Conservation (phyloP, 805 yeast species). For the Saccharomycodes ludwigii region DNA sequence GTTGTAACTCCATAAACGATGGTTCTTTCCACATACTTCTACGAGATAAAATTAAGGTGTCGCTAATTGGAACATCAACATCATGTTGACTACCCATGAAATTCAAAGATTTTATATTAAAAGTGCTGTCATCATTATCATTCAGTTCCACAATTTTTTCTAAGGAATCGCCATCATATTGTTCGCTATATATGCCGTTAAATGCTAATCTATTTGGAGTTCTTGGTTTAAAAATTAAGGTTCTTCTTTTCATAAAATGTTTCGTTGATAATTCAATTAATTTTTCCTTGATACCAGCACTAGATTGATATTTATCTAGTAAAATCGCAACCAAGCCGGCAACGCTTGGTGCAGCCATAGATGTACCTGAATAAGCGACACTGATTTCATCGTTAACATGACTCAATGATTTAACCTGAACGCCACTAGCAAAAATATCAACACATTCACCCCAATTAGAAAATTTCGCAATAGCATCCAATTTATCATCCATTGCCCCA, state of each 20-base stretch:
- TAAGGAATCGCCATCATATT: not conserved
- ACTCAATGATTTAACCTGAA: slow-evolving; percentile 46
- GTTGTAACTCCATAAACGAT: slow-evolving; percentile 2
- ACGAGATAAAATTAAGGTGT: not conserved
- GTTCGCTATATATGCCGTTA: slow-evolving; percentile 20
- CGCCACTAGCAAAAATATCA: slow-evolving; percentile 77
- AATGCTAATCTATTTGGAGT: slow-evolving; percentile 50
- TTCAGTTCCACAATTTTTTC: slow-evolving; percentile 2
- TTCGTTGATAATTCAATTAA: slow-evolving; percentile 35
- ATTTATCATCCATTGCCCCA: slow-evolving; percentile 75
- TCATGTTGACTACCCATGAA: too few species aligned
- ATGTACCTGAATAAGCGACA: slow-evolving; percentile 51
- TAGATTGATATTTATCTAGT: slow-evolving; percentile 37
- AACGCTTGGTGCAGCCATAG: slow-evolving; percentile 73
- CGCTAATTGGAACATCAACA: slow-evolving; percentile 3
- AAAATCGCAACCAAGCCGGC: slow-evolving; percentile 51
- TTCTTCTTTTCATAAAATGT: slow-evolving; percentile 34
- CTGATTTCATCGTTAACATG: slow-evolving; percentile 14
- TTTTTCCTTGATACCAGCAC: slow-evolving; percentile 28
- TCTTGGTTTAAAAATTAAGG: slow-evolving; percentile 33
- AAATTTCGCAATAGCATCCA: slow-evolving; percentile 60
- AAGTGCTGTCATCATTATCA: slow-evolving; percentile 7
- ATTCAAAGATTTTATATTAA: too few species aligned
- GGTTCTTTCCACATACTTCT: slow-evolving; percentile 2
- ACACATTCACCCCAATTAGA: slow-evolving; percentile 95